Evolutionary conservation across 441 rosid genomes (phyloP), one percentile per base, ranked within the genome.

Genomic region (Rhodomyrtus psidioides): DNA sequence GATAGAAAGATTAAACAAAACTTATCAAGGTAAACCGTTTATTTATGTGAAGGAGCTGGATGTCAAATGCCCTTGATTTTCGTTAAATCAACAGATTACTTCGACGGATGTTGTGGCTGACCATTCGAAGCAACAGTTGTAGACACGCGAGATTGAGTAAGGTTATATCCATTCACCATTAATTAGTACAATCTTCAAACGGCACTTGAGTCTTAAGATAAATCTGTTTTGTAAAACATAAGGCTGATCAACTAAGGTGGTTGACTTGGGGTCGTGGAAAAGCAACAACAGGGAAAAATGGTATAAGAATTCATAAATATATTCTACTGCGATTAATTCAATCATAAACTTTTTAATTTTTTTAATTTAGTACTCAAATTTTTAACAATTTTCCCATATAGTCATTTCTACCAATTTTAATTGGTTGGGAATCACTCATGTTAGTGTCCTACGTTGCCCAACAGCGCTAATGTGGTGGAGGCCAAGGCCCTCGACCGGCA

Each of bases 321-420:
- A 65, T 1, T 9, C 1, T 12, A 12, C 1, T 2, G 2, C 10
- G 14, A 1, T 24, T 2, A 56, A 56, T 56, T 56, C 6, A 56
- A 6, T 9, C 14, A 0, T 9, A 23, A 23, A 9, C 0, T 15
- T 53, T 53, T 53, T 16, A 14, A 14, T 53, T 53, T 53, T 5
- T 6, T 16, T 2, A 53, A 16, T 53, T 15, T 16, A 6, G 7
- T 15, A 7, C 5, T 5, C 0, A 14, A 53, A 0, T 0, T 23
- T 55, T 55, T 23, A 5, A 55, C n/a, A 12, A 55, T 55, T 55
- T 4, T 5, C 5, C 8, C 4, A 23, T 23, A 8, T 55, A 23
- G n/a, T 55, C 13, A 0, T 9, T 55, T 4, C 24, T 1, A 4
- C 3, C n/a, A 9, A 55, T 55, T 55, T 55, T n/a, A n/a, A n/a